Conservation (phyloP, 73 alveolate species). For the Tetrahymena thermophila region DNA sequence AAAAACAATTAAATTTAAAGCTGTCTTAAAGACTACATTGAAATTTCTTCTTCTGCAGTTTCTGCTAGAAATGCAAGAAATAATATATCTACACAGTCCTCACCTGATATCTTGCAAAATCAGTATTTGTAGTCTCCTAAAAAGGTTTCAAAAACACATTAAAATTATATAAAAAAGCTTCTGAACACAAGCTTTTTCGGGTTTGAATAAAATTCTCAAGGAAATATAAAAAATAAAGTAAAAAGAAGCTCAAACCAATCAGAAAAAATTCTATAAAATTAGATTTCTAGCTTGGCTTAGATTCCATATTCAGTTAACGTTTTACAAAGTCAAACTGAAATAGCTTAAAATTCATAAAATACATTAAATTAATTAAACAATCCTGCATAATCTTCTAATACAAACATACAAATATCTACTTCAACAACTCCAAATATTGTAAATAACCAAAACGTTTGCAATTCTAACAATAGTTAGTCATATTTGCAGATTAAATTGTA, state of each 20-base stretch:
- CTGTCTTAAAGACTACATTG: neutral
- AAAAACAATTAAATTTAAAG: neutral
- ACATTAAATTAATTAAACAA: neutral
- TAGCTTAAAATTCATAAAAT: neutral
- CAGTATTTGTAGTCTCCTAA: neutral
- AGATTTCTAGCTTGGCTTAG: neutral
- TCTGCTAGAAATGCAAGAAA: neutral
- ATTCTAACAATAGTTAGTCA: neutral
- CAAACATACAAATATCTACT: neutral
- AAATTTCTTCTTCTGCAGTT: neutral
- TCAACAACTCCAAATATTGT: neutral
- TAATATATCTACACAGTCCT: neutral
- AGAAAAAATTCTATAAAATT: neutral
- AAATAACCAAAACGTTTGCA: neutral
- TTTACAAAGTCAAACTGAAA: neutral
- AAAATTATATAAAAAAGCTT: neutral
- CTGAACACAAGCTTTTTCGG: neutral
- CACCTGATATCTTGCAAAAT: neutral
- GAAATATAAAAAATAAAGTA: neutral
- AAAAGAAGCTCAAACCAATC: neutral
- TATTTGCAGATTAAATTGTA: neutral
- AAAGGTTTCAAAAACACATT: neutral
- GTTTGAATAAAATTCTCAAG: neutral
- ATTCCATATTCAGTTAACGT: neutral
- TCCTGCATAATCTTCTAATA: neutral